Percentiles rank a stretch among this genome's conserved stretches.
Conservation (phyloP, 352 stramenopile genomes). For the Globisporangium okanoganense region DNA sequence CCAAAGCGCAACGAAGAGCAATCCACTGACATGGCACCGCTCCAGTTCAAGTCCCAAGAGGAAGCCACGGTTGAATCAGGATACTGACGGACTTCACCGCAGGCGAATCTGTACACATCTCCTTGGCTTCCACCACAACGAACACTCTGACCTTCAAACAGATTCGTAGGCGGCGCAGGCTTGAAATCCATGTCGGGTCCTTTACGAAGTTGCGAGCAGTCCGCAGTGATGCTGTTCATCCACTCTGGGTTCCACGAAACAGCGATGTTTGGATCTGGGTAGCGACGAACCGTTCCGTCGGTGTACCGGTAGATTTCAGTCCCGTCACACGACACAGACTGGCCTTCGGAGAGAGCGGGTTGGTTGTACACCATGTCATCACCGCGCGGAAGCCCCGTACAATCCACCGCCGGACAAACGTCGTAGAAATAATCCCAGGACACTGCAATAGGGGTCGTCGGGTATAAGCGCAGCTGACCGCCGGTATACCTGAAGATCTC, state of each 20-base stretch:
- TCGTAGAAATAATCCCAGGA: conserved; percentile 25
- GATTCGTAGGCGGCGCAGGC: neutral
- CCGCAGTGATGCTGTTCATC: conserved; percentile 5
- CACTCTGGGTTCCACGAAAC: conserved; percentile 25
- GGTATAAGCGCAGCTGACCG: conserved; percentile 23
- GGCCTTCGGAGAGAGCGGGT: neutral
- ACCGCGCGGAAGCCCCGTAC: conserved; percentile 16
- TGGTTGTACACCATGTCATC: conserved; percentile 22
- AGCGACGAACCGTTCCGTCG: conserved; percentile 14
- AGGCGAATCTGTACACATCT: conserved; percentile 15
- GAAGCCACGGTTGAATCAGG: conserved; percentile 9
- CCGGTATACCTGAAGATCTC: conserved; percentile 19
- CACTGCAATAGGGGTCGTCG: conserved; percentile 16
- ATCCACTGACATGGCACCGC: neutral
- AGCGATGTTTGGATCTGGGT: conserved; percentile 16
- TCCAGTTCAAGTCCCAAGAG: conserved; percentile 22
- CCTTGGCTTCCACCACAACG: conserved; percentile 10
- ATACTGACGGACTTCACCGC: conserved; percentile 17
- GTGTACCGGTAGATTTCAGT: conserved; percentile 9
- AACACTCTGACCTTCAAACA: conserved; percentile 13
- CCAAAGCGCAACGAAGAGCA: conserved; percentile 2
- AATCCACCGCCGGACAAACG: conserved; percentile 16
- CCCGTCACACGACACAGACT: conserved; percentile 10
- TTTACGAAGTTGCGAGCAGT: conserved; percentile 13
- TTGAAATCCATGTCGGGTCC: conserved; percentile 13